Evolutionary conservation across 805 yeast genomes (phyloP), one percentile per base, ranked within the genome.

Genomic region (Candida parachauliodes): DNA sequence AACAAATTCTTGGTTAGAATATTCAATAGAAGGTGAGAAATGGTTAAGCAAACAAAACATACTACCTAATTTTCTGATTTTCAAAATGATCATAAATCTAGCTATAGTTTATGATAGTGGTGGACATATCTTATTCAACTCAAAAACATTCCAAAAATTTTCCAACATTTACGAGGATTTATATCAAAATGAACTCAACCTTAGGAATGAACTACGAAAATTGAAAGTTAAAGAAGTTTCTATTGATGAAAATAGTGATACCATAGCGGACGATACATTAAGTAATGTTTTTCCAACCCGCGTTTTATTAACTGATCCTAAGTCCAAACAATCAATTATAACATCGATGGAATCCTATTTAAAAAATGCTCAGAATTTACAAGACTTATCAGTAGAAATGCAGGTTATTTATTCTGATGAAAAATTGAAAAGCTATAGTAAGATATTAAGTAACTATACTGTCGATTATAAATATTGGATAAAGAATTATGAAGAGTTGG

Each of bases 381-480:
- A 15, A 14, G 21, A 34, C 11, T 36, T 10, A 15, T 14, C 20
- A 17, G 46, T 69, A 16, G 77, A 73, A 37, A 42, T 80, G 22
- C 76, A 77, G 36, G 45, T 67, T 1, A 70, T 58, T 39, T 63
- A 68, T 39, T 62, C 78, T 0, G 87, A 82, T 53, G 82, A 77
- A 1, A 69, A 67, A 34, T 55, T 84, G 36, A 57, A 57, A 28
- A 47, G 48, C 2, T 56, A 68, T 26, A 55, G 60, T 10, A 62
- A 59, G 27, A 48, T 60, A 2, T 51, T 80, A 21, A 47, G 52
- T 2, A 59, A 60, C 8, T 70, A 70, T 28, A 67, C 77, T 0
- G 59, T 68, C 18, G 69, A 74, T 22, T 74, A 73, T 19, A 57
- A 57, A 5, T 63, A 64, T 6, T 83, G 91, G 91, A 43, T 70